phyloP scores from a whole-genome alignment of 1,139 yeast species.

The Saccharomyces hybrid region DNA sequence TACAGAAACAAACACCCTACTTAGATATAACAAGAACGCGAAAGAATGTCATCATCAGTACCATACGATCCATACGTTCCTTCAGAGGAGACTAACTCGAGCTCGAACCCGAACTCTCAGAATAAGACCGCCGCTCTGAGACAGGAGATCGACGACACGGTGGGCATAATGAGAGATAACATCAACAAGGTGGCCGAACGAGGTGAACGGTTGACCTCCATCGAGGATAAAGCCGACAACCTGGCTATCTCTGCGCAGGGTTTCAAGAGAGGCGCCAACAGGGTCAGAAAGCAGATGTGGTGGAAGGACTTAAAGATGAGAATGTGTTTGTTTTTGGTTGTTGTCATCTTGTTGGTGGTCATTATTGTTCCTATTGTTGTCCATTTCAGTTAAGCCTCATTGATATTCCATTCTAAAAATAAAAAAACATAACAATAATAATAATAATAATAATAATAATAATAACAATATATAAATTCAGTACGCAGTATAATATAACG shows the following conservation, averaged over 20 bases:
- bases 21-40: background rate
- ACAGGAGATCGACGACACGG: conserved; percentile 94
- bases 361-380: conserved; percentile 93
- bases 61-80: conserved; percentile 92
- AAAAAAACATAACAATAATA: background rate
- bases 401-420: background rate
- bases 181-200: conserved; percentile 90
- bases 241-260: conserved; percentile 92
- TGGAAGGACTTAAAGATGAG: conserved; percentile 98
- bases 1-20: no score
- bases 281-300: conserved; percentile 99
- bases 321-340: conserved; percentile 76
- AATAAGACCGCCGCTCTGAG: conserved; percentile 74
- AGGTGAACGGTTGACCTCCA: conserved; percentile 88
- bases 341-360: conserved; percentile 72
- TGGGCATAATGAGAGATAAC: conserved; percentile 96
- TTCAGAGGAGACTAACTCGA: conserved; percentile 36
- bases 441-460: background rate
- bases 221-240: conserved; percentile 91
- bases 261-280: conserved; percentile 93
- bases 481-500: background rate
- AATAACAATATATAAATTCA: background rate
- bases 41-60: conserved; percentile 62
- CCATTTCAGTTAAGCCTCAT: conserved; percentile 48
- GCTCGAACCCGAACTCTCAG: conserved; percentile 34